Evolutionary conservation across 2,329 filamentous ascomycete genomes (phyloP).

Genomic region (Aspergillus brunneoviolaceus): DNA sequence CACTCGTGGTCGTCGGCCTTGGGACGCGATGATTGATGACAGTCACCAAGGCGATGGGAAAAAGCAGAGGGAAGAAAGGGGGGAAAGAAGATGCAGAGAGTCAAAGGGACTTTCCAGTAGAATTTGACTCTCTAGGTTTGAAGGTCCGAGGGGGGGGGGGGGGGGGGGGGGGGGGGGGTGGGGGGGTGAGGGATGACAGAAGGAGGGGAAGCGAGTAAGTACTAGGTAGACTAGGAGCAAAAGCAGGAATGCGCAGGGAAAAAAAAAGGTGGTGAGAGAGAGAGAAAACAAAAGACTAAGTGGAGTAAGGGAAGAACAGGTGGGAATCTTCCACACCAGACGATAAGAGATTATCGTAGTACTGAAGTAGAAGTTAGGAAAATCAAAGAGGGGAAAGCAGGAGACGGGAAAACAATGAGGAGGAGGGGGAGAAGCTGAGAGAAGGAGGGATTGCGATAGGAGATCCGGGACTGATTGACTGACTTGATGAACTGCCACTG

Average conservation of each 20-base stretch:
- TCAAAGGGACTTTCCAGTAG: not conserved
- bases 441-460: not conserved
- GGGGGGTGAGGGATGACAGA: not conserved
- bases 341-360: not conserved
- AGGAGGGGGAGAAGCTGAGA: not conserved
- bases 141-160: not conserved
- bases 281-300: slow-evolving; percentile 13
- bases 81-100: not conserved
- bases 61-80: not conserved
- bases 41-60: not conserved
- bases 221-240: too few species aligned
- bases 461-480: not conserved
- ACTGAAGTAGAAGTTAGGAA: not conserved
- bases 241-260: not conserved
- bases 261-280: slow-evolving; percentile 5
- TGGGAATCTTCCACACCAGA: not conserved
- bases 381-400: not conserved
- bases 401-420: not conserved
- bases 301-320: not conserved
- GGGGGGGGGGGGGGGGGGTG: not conserved
- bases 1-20: not conserved
- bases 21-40: not conserved
- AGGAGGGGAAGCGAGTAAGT: not conserved
- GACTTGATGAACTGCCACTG: not conserved
- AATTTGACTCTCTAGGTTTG: not conserved